phyloP scores from a whole-genome alignment of 768 basidiomycete species.

The Trametes cinnabarina region DNA sequence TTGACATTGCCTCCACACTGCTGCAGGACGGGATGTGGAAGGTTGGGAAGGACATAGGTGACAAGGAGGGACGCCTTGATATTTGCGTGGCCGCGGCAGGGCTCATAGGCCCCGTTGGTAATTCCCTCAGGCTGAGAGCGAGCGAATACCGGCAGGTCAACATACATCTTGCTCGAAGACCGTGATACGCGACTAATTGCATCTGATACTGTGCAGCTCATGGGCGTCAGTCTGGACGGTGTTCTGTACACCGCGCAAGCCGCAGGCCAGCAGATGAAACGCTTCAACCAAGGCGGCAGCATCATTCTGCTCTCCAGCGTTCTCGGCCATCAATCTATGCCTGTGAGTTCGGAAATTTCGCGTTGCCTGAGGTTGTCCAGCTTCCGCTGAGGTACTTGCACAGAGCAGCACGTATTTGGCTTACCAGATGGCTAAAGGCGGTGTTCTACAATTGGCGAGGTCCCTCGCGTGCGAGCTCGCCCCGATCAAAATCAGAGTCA shows the following conservation, averaged over 20 bases:
- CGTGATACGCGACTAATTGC: no score
- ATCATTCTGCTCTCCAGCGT: conserved; percentile 43
- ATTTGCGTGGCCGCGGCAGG: conserved; percentile 77
- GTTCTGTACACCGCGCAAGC: conserved; percentile 35
- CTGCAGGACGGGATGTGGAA: conserved; percentile 43
- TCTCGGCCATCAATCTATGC: conserved; percentile 54
- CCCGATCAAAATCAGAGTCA: conserved; percentile 60
- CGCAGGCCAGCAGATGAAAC: conserved; percentile 34
- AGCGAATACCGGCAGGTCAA: conserved; percentile 63
- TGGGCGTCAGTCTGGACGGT: conserved; percentile 59
- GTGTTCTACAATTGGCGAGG: conserved; percentile 73
- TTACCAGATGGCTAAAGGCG: conserved; percentile 74
- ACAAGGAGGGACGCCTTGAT: conserved; percentile 69
- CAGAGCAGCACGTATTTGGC: conserved; percentile 70
- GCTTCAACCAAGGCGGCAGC: conserved; percentile 35
- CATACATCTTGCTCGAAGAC: no score
- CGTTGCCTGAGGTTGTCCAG: no score
- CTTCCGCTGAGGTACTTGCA: no score
- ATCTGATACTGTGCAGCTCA: conserved; percentile 39
- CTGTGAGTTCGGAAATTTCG: conserved; percentile 46
- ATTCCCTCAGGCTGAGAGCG: conserved; percentile 62
- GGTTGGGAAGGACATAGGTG: conserved; percentile 53
- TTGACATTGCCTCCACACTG: not conserved
- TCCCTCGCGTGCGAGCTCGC: conserved; percentile 82
- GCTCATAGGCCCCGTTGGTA: conserved; percentile 45